A percentile compares a stretch with the other conserved stretches of the same genome.
Conservation (phyloP, 768 basidiomycete genomes). For the Agrocybe praecox region DNA sequence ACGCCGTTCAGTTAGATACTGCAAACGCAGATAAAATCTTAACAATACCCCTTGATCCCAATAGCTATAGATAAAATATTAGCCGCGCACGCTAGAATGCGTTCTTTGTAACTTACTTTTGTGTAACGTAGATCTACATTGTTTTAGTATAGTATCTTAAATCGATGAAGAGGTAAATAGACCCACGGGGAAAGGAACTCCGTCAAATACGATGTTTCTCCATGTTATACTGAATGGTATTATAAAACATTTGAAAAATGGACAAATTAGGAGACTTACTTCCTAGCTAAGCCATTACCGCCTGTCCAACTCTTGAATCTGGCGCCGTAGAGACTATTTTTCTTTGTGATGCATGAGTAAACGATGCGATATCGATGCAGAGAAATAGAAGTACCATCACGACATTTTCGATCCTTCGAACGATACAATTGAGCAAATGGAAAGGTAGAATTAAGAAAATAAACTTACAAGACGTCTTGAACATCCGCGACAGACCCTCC, state of each 20-base stretch:
- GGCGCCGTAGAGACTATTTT: conserved; percentile 55
- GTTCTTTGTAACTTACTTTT: conserved; percentile 43
- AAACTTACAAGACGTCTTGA: conserved; percentile 50
- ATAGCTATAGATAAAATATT: conserved; percentile 40
- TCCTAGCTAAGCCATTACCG: conserved; percentile 57
- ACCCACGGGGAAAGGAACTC: conserved; percentile 58
- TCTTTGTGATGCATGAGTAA: conserved; percentile 27
- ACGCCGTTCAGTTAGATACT: not conserved
- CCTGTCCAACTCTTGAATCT: conserved; percentile 72
- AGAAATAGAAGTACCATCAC: conserved; percentile 36
- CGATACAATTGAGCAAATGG: not conserved
- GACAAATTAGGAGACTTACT: conserved; percentile 35
- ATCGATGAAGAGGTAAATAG: not conserved
- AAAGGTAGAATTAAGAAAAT: not conserved
- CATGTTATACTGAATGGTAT: conserved; percentile 48
- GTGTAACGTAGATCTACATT: conserved; percentile 60
- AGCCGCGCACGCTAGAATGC: not conserved
- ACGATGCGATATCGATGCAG: not conserved
- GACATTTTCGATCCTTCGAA: conserved; percentile 43
- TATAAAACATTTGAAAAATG: not conserved
- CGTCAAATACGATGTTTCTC: conserved; percentile 53
- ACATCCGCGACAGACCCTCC: conserved; percentile 53
- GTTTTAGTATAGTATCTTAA: not conserved
- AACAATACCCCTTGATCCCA: conserved; percentile 65
- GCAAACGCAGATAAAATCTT: no score